These are phyloP conservation scores for Neurospora sp. DNA, from an alignment of 495 filamentous ascomycete species.

Conservation along the genomic window DNA sequence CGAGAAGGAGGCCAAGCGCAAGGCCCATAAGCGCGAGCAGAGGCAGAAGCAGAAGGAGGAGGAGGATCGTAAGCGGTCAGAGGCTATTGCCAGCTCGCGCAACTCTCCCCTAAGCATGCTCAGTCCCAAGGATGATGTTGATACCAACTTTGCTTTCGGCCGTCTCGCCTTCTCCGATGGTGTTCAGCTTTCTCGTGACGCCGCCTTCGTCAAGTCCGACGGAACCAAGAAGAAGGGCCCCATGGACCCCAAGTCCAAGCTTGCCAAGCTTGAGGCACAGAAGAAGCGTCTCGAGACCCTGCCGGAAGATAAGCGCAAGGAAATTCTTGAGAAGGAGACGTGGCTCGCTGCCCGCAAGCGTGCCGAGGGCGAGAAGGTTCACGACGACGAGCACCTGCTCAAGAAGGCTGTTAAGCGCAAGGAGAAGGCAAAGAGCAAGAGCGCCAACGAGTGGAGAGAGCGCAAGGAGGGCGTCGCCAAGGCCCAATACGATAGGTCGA, in stretches of 20 bases:
- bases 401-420: constrained; percentile 95
- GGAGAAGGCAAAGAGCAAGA: constrained; percentile 81
- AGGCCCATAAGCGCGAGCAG: constrained; percentile 76
- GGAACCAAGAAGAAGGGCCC: constrained; percentile 59
- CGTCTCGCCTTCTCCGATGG: constrained; percentile 82
- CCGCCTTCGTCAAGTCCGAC: constrained; percentile 44
- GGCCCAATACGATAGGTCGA: constrained; percentile 67
- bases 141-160: constrained; percentile 68
- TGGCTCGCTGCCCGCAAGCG: constrained; percentile 89
- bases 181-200: constrained; percentile 56
- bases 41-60: constrained; percentile 65
- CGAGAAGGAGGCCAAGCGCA: constrained; percentile 75
- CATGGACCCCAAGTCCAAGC: constrained; percentile 65
- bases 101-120: constrained; percentile 44
- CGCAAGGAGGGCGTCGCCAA: constrained; percentile 65
- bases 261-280: constrained; percentile 62
- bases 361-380: constrained; percentile 82
- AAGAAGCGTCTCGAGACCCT: constrained; percentile 58
- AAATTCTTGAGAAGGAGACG: constrained; percentile 83
- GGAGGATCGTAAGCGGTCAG: constrained; percentile 58
- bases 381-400: constrained; percentile 75
- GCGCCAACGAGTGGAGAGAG: constrained; percentile 81
- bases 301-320: constrained; percentile 66
- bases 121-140: constrained; percentile 46
- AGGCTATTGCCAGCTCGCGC: constrained; percentile 53